Percentiles rank a stretch among this genome's conserved stretches.
These are phyloP conservation scores for Tulasnella sp. DNA, from an alignment of 768 basidiomycete genomes.

Conservation along the genomic window DNA sequence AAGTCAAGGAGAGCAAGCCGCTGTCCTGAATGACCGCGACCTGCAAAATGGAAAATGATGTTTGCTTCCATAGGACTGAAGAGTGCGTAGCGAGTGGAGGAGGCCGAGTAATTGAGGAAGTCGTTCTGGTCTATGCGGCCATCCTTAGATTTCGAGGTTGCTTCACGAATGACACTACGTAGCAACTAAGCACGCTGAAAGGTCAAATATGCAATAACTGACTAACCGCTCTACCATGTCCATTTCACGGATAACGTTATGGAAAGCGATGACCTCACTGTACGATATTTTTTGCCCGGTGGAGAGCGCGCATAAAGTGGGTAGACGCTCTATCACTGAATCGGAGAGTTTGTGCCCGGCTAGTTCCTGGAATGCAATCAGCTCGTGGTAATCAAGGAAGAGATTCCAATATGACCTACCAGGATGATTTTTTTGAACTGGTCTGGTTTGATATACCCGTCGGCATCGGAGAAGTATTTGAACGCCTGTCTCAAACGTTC, in stretches of 20 bases:
- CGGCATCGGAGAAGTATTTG: constrained; percentile 70
- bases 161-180: constrained; percentile 66
- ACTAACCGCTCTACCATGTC: constrained; percentile 83
- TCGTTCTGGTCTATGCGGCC: constrained; percentile 94
- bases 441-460: constrained; percentile 87
- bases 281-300: constrained; percentile 88
- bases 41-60: constrained; percentile 96
- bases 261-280: constrained; percentile 92
- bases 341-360: constrained; percentile 96
- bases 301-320: constrained; percentile 79
- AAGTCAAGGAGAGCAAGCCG: constrained; percentile 82
- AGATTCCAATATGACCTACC: constrained; percentile 34
- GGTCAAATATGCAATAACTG: constrained; percentile 4
- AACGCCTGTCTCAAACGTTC: constrained; percentile 95
- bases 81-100: constrained; percentile 79
- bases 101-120: constrained; percentile 79
- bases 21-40: constrained; percentile 51
- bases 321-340: constrained; percentile 79
- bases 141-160: constrained; percentile 80
- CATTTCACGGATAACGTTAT: constrained; percentile 96
- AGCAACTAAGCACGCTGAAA: constrained; percentile 23
- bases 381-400: neutral
- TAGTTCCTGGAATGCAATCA: constrained; percentile 50
- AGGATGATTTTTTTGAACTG: constrained; percentile 93
- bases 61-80: constrained; percentile 98